These are phyloP conservation scores for Termitomyces sp. DNA, from an alignment of 768 basidiomycete genomes.

Conservation along the genomic window DNA sequence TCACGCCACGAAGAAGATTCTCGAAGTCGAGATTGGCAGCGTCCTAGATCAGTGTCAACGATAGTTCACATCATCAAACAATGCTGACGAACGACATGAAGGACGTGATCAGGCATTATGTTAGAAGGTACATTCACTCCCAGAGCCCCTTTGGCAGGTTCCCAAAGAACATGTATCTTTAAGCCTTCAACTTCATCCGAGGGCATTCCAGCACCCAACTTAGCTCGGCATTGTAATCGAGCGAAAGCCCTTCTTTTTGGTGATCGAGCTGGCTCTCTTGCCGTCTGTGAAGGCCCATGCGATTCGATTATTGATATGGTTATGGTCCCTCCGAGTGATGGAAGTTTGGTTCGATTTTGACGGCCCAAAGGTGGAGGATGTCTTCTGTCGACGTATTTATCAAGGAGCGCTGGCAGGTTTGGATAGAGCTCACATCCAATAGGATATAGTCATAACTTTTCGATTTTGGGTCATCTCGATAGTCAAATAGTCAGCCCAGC, in stretches of 20 bases:
- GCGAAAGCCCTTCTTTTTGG: conserved; percentile 51
- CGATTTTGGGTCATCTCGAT: conserved; percentile 67
- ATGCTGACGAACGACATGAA: conserved; percentile 51
- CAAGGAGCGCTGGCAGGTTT: not conserved
- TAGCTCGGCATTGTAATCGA: conserved; percentile 59
- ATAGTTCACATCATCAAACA: not conserved
- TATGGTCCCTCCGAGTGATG: conserved; percentile 65
- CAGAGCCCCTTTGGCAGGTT: conserved; percentile 62
- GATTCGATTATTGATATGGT: conserved; percentile 66
- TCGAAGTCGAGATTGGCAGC: conserved; percentile 73
- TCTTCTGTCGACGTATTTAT: conserved; percentile 17
- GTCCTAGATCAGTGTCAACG: conserved; percentile 33
- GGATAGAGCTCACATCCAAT: conserved; percentile 70
- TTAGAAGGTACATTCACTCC: conserved; percentile 51
- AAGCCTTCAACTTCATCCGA: conserved; percentile 76
- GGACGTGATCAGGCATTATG: conserved; percentile 32
- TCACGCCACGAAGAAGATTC: conserved; percentile 54
- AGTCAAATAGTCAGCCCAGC: conserved; percentile 77
- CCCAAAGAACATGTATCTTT: conserved; percentile 72
- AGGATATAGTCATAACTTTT: conserved; percentile 67
- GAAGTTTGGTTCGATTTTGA: conserved; percentile 38
- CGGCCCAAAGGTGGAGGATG: conserved; percentile 24
- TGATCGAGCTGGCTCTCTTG: conserved; percentile 45
- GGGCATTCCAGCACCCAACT: conserved; percentile 46
- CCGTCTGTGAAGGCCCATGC: conserved; percentile 30